These are phyloP conservation scores for Chrysosphaeria jannelii DNA, from an alignment of 2,329 filamentous ascomycete species.

Conservation along the genomic window DNA sequence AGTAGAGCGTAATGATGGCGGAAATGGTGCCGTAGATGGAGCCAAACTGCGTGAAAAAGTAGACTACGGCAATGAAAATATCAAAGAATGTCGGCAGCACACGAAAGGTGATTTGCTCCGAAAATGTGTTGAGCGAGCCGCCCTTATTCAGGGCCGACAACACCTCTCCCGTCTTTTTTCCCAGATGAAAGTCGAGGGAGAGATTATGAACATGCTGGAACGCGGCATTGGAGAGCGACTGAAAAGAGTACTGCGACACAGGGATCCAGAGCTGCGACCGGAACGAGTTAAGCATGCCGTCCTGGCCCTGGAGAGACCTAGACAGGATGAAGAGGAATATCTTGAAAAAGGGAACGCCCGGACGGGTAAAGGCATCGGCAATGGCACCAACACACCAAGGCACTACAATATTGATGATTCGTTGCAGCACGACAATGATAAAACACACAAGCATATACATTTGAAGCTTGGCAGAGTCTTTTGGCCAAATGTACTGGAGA, in stretches of 20 bases:
- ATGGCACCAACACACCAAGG: constrained; percentile 56
- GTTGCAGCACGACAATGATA: constrained; percentile 46
- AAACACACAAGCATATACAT: constrained; percentile 61
- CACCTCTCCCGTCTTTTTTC: constrained; percentile 89
- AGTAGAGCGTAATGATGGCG: constrained; percentile 74
- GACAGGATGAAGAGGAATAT: constrained; percentile 52
- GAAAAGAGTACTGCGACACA: constrained; percentile 88
- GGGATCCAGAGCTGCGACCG: constrained; percentile 82
- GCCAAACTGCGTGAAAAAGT: constrained; percentile 53
- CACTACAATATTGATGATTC: constrained; percentile 62
- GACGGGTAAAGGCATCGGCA: constrained; percentile 30
- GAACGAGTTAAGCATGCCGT: constrained; percentile 57
- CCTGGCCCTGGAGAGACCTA: constrained; percentile 62
- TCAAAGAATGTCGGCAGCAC: constrained; percentile 88
- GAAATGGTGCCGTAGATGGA: constrained; percentile 76
- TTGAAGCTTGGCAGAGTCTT: constrained; percentile 43
- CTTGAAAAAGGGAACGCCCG: constrained; percentile 34
- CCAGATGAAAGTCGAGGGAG: constrained; percentile 85
- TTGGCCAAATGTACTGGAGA: constrained; percentile 91
- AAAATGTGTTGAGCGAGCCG: constrained; percentile 80
- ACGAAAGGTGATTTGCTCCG: constrained; percentile 89
- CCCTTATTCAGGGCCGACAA: constrained; percentile 89
- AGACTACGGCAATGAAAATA: constrained; percentile 55
- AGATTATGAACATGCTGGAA: constrained; percentile 94
- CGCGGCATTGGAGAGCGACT: constrained; percentile 72